Conservation (phyloP, 805 yeast species). For the Sugiyamaella chiloensis region DNA sequence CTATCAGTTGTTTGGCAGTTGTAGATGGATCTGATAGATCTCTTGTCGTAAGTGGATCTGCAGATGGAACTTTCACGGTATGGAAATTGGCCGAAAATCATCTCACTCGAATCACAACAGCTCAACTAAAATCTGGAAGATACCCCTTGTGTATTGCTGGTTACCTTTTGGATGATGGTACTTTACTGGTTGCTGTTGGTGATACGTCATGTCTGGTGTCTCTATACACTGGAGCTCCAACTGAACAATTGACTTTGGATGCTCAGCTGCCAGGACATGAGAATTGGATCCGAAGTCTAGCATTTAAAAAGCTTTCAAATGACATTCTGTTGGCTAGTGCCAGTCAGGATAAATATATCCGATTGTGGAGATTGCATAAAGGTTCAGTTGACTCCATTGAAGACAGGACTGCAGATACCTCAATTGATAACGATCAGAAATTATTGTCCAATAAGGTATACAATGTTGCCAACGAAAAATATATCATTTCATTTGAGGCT, state of each 20-base stretch:
- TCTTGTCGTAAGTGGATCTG: constrained; percentile 59
- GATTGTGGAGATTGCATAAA: constrained; percentile 71
- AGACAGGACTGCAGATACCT: constrained; percentile 55
- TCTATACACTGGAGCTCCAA: constrained; percentile 42
- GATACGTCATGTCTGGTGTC: constrained; percentile 44
- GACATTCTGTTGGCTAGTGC: constrained; percentile 74
- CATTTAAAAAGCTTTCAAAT: constrained; percentile 45
- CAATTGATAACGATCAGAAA: constrained; percentile 42
- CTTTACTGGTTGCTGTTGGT: constrained; percentile 31
- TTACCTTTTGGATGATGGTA: constrained; percentile 15
- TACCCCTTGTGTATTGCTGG: constrained; percentile 30
- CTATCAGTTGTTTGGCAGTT: constrained; percentile 56
- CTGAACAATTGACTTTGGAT: constrained; percentile 33
- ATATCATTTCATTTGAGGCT: constrained; percentile 80
- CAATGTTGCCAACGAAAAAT: constrained; percentile 46
- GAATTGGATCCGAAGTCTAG: constrained; percentile 85
- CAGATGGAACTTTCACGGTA: constrained; percentile 54
- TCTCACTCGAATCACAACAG: constrained; percentile 13
- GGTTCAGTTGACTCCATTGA: constrained; percentile 18
- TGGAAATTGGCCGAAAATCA: constrained; percentile 40
- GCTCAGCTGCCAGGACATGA: constrained; percentile 84
- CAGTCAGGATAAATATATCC: constrained; percentile 86
- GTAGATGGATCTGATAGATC: constrained; percentile 20
- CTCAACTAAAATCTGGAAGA: constrained; percentile 21
- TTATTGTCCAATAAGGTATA: constrained; percentile 67